Conservation (phyloP, 2,329 filamentous ascomycete genomes). For the Trichoderma aggressivum region DNA sequence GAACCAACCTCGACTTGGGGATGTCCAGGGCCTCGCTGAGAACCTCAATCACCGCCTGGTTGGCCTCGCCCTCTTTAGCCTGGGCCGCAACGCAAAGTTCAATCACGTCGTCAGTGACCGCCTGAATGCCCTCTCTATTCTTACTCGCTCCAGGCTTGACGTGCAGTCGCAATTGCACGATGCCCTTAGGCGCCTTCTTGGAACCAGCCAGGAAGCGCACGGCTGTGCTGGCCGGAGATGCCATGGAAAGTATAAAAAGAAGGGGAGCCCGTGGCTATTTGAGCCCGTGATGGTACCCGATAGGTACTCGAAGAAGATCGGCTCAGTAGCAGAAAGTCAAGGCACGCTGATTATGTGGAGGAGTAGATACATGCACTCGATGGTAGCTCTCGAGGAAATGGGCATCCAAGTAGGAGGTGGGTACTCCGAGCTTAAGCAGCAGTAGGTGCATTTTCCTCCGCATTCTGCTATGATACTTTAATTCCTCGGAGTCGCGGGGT, state of each 20-base stretch:
- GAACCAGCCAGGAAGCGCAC: slow-evolving; percentile 47
- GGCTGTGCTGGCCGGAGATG: slow-evolving; percentile 34
- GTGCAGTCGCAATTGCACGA: slow-evolving; percentile 60
- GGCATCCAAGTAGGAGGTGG: not conserved
- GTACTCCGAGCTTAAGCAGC: not conserved
- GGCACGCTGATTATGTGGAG: not conserved
- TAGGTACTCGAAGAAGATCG: not conserved
- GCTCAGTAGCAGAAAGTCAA: not conserved
- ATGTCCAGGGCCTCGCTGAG: slow-evolving; percentile 58
- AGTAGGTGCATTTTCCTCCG: not conserved
- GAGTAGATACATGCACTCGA: not conserved
- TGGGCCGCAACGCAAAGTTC: slow-evolving; percentile 65
- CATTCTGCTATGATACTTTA: not conserved
- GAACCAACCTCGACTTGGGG: slow-evolving; percentile 60
- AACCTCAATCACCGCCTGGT: slow-evolving; percentile 61
- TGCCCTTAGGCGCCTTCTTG: slow-evolving; percentile 43
- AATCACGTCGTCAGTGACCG: slow-evolving; percentile 54
- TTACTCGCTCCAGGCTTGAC: slow-evolving; percentile 65
- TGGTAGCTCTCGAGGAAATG: not conserved
- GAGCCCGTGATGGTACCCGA: not conserved
- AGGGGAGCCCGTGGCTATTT: not conserved
- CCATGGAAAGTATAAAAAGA: slow-evolving; percentile 23
- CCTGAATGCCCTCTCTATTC: slow-evolving; percentile 57
- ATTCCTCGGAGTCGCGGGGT: not conserved
- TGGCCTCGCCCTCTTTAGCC: slow-evolving; percentile 65